A percentile compares a stretch with the other conserved stretches of the same genome.
phyloP scores from a whole-genome alignment of 2,329 filamentous ascomycete genomes.

The Chrysosporium queenslandicum region DNA sequence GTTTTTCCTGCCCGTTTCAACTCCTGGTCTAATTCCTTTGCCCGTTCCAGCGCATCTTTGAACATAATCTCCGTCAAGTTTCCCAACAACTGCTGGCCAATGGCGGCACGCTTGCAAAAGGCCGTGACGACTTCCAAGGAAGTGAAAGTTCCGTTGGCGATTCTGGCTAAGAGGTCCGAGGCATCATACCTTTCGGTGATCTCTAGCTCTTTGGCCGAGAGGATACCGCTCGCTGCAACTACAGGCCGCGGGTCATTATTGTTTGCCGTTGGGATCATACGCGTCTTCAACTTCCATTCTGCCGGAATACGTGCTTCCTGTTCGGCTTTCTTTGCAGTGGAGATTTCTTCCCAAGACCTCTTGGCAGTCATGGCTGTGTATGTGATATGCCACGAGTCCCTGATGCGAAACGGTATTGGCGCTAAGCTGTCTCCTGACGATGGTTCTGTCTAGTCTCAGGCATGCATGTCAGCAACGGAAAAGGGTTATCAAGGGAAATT shows the following conservation, averaged over 20 bases:
- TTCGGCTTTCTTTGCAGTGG: neutral
- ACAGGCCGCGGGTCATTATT: neutral
- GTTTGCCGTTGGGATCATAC: neutral
- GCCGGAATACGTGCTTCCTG: neutral
- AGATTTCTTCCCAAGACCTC: neutral
- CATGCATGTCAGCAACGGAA: neutral
- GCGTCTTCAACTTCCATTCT: neutral
- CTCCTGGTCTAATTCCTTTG: slow-evolving; percentile 10
- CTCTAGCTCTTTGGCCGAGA: slow-evolving; percentile 40
- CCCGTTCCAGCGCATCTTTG: neutral
- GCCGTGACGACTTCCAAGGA: slow-evolving; percentile 20
- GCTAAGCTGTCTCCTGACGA: neutral
- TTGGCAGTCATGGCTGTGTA: neutral
- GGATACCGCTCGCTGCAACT: neutral
- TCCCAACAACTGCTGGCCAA: slow-evolving; percentile 21
- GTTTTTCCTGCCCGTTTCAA: slow-evolving; percentile 33
- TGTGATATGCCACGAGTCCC: neutral
- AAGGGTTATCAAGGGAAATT: neutral
- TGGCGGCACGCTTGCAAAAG: slow-evolving; percentile 21
- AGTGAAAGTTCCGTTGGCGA: slow-evolving; percentile 14
- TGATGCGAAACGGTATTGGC: neutral
- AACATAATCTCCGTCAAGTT: slow-evolving; percentile 7
- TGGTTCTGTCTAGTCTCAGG: neutral
- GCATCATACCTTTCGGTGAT: slow-evolving; percentile 43
- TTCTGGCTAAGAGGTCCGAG: neutral